These are phyloP conservation scores for Ilyonectria mors-panacis DNA, from an alignment of 2,329 filamentous ascomycete genomes.

Conservation along the genomic window DNA sequence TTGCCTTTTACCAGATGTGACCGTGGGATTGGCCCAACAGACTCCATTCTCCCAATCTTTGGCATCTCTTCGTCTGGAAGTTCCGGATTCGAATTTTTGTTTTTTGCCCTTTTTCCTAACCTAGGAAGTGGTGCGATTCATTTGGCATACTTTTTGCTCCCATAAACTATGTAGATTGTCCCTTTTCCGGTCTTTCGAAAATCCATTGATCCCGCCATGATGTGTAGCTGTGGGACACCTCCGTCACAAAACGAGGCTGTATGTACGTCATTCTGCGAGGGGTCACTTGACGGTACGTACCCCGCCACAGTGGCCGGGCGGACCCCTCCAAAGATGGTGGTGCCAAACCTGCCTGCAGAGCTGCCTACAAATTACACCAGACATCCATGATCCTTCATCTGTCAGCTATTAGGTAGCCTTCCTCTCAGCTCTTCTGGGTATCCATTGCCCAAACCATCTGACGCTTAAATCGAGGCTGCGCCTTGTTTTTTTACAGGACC, in stretches of 20 bases:
- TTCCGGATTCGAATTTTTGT: slow-evolving; percentile 59
- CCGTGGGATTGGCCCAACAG: slow-evolving; percentile 72
- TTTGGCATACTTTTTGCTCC: slow-evolving; percentile 22
- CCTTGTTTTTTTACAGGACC: slow-evolving; percentile 14
- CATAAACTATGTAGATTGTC: background rate
- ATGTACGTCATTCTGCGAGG: slow-evolving; percentile 26
- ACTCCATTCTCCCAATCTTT: slow-evolving; percentile 69
- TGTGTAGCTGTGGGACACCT: background rate
- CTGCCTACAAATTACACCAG: slow-evolving; percentile 4
- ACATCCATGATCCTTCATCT: slow-evolving; percentile 38
- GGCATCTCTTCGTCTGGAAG: slow-evolving; percentile 59
- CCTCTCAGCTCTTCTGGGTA: slow-evolving; percentile 38
- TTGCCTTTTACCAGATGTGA: slow-evolving; percentile 88
- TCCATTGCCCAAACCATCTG: slow-evolving; percentile 29
- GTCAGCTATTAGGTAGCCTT: slow-evolving; percentile 4
- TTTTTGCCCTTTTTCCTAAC: slow-evolving; percentile 44
- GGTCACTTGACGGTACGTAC: slow-evolving; percentile 10
- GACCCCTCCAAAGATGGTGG: slow-evolving; percentile 18
- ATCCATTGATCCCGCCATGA: no score
- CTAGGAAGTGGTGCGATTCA: slow-evolving; percentile 1
- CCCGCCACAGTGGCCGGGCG: slow-evolving; percentile 6
- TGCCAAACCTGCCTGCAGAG: slow-evolving; percentile 19
- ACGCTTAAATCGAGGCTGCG: slow-evolving; percentile 19
- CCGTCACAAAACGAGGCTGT: slow-evolving; percentile 1
- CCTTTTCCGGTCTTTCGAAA: background rate